phyloP scores from a whole-genome alignment of 2,329 filamentous ascomycete genomes.

The Aspergillus vadensis region DNA sequence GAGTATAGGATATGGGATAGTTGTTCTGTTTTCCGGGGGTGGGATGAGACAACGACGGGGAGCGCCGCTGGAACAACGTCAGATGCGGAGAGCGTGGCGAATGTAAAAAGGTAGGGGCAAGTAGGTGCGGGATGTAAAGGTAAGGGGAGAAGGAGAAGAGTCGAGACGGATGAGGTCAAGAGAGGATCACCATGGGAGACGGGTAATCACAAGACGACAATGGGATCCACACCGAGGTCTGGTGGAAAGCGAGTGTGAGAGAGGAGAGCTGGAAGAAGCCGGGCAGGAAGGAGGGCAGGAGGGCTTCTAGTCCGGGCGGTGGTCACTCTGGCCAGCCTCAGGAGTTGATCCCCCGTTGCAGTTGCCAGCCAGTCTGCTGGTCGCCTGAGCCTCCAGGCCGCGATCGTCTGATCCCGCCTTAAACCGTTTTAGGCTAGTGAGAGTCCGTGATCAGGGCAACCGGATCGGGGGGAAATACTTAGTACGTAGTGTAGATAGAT shows the following conservation, averaged over 20 bases:
- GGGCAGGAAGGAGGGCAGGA: constrained; percentile 14
- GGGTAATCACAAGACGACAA: constrained; percentile 18
- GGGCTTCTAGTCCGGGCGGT: constrained; percentile 13
- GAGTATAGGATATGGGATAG: background rate
- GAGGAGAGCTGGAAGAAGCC: constrained; percentile 2
- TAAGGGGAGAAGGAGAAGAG: constrained; percentile 10
- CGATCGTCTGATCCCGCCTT: constrained; percentile 1
- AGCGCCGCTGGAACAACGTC: constrained; percentile 17
- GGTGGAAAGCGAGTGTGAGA: constrained; percentile 1
- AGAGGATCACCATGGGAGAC: constrained; percentile 10
- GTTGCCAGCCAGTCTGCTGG: constrained; percentile 6
- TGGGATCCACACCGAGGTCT: constrained; percentile 1
- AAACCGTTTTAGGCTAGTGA: constrained; percentile 10
- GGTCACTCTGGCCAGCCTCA: no score
- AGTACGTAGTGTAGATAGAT: background rate
- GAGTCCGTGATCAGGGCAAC: background rate
- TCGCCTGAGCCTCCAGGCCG: constrained; percentile 23
- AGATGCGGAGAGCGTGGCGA: constrained; percentile 17
- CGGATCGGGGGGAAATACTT: background rate
- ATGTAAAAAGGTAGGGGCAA: constrained; percentile 6
- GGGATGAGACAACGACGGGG: background rate
- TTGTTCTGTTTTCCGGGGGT: background rate
- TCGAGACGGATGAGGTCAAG: constrained; percentile 15
- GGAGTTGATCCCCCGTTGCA: no score
- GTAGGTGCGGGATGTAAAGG: constrained; percentile 12